Percentiles rank a stretch among this genome's conserved stretches.
Conservation (phyloP, 2,329 filamentous ascomycete genomes). For the Fusarium acutatum region DNA sequence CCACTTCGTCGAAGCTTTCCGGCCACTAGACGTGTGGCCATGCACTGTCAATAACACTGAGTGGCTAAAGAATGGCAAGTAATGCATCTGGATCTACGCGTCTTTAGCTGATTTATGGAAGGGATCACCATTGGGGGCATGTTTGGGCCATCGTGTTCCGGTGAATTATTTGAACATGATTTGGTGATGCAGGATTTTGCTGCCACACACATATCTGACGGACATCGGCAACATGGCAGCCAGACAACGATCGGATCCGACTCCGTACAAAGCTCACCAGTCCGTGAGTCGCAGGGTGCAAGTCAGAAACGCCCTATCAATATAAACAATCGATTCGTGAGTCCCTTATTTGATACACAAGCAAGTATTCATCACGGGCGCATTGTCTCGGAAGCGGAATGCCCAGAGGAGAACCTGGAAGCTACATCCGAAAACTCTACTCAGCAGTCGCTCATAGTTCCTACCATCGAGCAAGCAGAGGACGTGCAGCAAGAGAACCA, state of each 20-base stretch:
- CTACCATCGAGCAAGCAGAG: background rate
- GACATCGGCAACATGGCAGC: slow-evolving; percentile 7
- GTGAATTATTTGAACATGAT: slow-evolving; percentile 71
- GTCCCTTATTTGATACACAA: slow-evolving; percentile 16
- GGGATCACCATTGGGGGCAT: slow-evolving; percentile 70
- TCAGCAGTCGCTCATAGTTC: background rate
- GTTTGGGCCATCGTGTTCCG: slow-evolving; percentile 76
- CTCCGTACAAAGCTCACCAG: slow-evolving; percentile 2
- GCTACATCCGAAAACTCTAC: background rate
- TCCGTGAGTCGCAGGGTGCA: background rate
- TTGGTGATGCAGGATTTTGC: slow-evolving; percentile 57
- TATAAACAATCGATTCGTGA: background rate
- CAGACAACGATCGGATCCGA: slow-evolving; percentile 24
- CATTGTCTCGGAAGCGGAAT: background rate
- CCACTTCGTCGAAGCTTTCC: slow-evolving; percentile 72
- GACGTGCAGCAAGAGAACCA: background rate
- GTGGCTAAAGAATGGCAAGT: slow-evolving; percentile 66
- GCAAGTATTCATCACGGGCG: background rate
- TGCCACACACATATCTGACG: background rate
- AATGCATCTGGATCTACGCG: too few relatives aligned
- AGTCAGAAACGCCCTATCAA: background rate
- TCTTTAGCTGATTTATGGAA: slow-evolving; percentile 15
- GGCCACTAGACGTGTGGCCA: slow-evolving; percentile 80
- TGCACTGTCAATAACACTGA: slow-evolving; percentile 73
- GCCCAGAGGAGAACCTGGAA: background rate